Evolutionary conservation across 2,329 filamentous ascomycete genomes (phyloP), one percentile per base, ranked within the genome.

Genomic region (Fusarium nygamai): DNA sequence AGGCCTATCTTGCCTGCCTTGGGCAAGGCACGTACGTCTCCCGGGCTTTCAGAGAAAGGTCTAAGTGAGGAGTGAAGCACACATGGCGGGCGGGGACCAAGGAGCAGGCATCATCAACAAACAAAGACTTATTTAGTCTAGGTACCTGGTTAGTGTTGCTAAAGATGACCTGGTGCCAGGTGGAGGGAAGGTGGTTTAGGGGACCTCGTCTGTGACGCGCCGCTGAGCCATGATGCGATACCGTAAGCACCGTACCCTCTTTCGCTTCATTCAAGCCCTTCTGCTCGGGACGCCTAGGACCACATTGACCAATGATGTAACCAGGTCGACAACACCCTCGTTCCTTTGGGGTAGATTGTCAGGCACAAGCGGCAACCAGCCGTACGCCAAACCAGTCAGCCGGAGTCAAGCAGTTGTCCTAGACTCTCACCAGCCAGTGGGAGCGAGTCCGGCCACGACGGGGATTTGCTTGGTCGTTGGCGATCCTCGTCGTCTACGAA

Each of bases 351-450:
- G 64, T 75, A 47, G 72, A 75, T 75, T 73, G 64, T 73, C 69
- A 75, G 72, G 72, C 43, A 75, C 72, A 34, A 65, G 59, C 61
- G 62, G 50, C 54, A 46, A 73, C 58, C 71, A 65, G 41, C 67
- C 58, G 61, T 71, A 59, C 58, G 71, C 71, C 71, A 74, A 72
- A 62, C 72, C 72, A 74, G 68, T 75, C 53, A 46, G 53, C 59
- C 59, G 71, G 71, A 57, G 67, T 59, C 71, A 62, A 60, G 60
- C 51, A 22, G 31, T 43, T 61, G 46, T 51, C 44, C 67, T 46
- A 59, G 24, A 24, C 29, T 51, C 48, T 33, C 48, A 20, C 48
- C 59, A 65, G 60, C 67, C 67, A 74, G 51, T 72, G 46, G 62
- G 48, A 74, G 54, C 38, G 53, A 27, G 60, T 41, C 71, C 71